Evolutionary conservation across 2,329 filamentous ascomycete genomes (phyloP), one percentile per base, ranked within the genome.

Genomic region (Chaetomiaceae sp.): DNA sequence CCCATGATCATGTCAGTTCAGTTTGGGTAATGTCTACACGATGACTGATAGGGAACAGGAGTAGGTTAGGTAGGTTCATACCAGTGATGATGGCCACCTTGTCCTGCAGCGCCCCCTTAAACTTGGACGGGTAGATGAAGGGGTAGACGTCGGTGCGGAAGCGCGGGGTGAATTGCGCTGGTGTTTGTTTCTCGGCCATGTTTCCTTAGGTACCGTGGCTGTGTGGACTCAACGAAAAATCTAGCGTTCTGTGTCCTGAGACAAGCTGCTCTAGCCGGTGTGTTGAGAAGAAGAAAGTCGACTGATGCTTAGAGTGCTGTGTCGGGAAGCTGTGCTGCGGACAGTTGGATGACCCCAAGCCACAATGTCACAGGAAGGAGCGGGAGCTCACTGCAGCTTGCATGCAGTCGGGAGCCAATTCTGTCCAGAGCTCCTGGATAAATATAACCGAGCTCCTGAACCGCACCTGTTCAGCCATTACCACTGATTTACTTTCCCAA

Each of bases 111-210:
- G 63, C 49, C 1, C 57, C 59, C 25, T 58, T 57, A 53, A 62
- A 67, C 38, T 66, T 67, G 14, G 52, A 48, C 1, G 65, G 64
- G 38, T 59, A 44, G 42, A 67, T 66, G 47, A 65, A 67, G 3
- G 63, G 62, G 54, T 66, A 67, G 37, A 67, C 61, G 19, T 67
- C 63, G 31, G 54, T 65, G 34, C 65, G 64, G 29, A 65, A 57
- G 33, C 64, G 64, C 8, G 62, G 61, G 14, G 47, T 50, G 50
- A 59, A 62, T 39, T 62, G 56, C n/a, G 54, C 19, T 12, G 29
- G 8, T 8, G 19, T 9, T 11, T 22, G 49, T 19, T 37, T 40
- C 3, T 46, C 37, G 19, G 50, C 29, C 50, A 53, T 53, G n/a
- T n/a, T n/a, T n/a, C n/a, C n/a, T n/a, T n/a, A n/a, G 29, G 23